Conservation (phyloP, 2,329 filamentous ascomycete species). For the Cladosporium austrohemisphaericum region DNA sequence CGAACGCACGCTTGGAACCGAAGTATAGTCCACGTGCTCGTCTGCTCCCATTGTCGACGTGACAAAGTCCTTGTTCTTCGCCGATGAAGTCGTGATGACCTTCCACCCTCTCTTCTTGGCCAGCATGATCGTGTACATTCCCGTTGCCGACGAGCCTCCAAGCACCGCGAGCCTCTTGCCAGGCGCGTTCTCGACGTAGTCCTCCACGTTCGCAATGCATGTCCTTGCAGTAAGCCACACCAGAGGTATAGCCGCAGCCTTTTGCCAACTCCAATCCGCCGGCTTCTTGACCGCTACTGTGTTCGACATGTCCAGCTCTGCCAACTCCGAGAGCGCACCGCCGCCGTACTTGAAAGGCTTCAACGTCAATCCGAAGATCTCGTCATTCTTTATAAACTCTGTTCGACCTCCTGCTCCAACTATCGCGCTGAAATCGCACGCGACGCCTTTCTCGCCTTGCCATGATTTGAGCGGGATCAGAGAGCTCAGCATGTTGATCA, state of each 20-base stretch:
- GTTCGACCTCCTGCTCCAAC: constrained; percentile 24
- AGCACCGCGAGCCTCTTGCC: constrained; percentile 31
- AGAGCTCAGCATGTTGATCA: constrained; percentile 33
- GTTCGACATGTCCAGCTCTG: constrained; percentile 26
- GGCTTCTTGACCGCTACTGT: constrained; percentile 30
- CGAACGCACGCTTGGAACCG: constrained; percentile 44
- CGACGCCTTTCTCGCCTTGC: constrained; percentile 27
- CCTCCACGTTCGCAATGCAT: constrained; percentile 28
- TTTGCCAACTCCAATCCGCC: constrained; percentile 26
- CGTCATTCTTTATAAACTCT: constrained; percentile 29
- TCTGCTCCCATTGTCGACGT: constrained; percentile 56
- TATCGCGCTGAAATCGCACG: constrained; percentile 32
- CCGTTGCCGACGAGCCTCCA: constrained; percentile 31
- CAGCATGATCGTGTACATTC: constrained; percentile 33
- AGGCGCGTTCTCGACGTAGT: constrained; percentile 23
- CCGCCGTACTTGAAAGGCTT: constrained; percentile 24
- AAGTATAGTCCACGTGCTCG: constrained; percentile 60
- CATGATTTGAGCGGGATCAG: constrained; percentile 21
- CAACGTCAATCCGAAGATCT: constrained; percentile 33
- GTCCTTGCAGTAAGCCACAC: constrained; percentile 34
- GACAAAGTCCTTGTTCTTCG: constrained; percentile 55
- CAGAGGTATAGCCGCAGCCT: constrained; percentile 31
- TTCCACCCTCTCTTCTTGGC: constrained; percentile 33
- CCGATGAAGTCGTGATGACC: constrained; percentile 52
- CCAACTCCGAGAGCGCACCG: constrained; percentile 30